Evolutionary conservation across 2,329 filamentous ascomycete genomes (phyloP), one percentile per base, ranked within the genome.

Genomic region (Exophiala sp.): DNA sequence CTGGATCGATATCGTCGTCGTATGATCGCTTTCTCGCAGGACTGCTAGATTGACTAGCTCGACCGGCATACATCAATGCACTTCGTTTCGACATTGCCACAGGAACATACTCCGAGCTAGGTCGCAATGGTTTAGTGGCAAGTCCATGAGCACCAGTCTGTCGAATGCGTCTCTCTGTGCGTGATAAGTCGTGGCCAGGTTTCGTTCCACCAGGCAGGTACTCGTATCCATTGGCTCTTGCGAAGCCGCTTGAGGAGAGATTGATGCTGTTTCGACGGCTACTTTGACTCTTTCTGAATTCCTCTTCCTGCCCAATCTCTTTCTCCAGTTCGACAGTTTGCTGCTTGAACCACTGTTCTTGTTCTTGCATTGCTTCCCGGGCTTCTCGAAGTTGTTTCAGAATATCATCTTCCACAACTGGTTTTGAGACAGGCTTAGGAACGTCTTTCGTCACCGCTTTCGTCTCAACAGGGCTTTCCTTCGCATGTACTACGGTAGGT

Each of bases 81-180:
- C 52, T 60, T 48, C 49, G 57, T 46, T 61, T 63, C 7, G 56
- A 59, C 59, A 62, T 62, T 16, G 60, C 58, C n/a, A 62, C 57
- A 44, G 60, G 52, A 2, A 60, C 38, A 48, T 62, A 62, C 10
- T 60, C 56, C 20, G 55, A 52, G n/a, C 42, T 54, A 41, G 58
- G 36, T 11, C 72, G 63, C 38, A 73, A 54, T 2, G 71, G 69
- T 52, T 71, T 72, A 34, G 69, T 72, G 4, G 74, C 73, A 44
- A 76, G 57, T 0, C 74, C 74, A 24, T 56, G 54, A 38, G 70
- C 73, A 10, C 73, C 74, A 5, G 73, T 75, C 40, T 65, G 53
- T 35, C 73, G 65, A 32, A 75, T 72, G 29, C 73, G 65, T 58
- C 72, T 66, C 54, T 76, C 74, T 0, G 72, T 74, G 14, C 73